These are phyloP conservation scores for Eragrostis tef DNA, from an alignment of 202 grass and related monocot species.

Conservation along the genomic window DNA sequence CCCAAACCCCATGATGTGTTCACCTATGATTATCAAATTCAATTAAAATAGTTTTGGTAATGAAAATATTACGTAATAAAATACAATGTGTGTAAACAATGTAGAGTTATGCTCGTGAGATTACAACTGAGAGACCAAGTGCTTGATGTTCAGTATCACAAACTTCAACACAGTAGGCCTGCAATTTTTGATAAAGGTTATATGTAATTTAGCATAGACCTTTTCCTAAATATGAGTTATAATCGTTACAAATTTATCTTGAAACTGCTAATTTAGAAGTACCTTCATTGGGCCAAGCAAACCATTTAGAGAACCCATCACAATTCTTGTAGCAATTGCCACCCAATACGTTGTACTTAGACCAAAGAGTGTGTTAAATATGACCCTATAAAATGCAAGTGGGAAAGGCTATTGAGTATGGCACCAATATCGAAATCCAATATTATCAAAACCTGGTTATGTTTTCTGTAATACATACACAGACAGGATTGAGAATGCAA, in stretches of 20 bases:
- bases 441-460: neutral
- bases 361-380: constrained; percentile 69
- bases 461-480: constrained; percentile 56
- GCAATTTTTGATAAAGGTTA: constrained; percentile 5
- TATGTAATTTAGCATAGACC: neutral
- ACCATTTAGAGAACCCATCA: constrained; percentile 74
- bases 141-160: neutral
- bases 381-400: constrained; percentile 44
- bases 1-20: constrained; percentile 66
- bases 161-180: constrained; percentile 26
- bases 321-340: constrained; percentile 64
- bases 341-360: constrained; percentile 69
- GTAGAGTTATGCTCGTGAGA: neutral
- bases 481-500: constrained; percentile 54
- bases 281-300: constrained; percentile 65
- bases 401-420: neutral
- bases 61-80: neutral
- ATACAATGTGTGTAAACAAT: neutral
- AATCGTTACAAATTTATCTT: constrained; percentile 4
- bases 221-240: neutral
- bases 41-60: too few species aligned
- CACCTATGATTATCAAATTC: constrained; percentile 36
- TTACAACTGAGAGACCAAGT: neutral
- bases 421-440: neutral
- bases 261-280: neutral